phyloP scores from a whole-genome alignment of 2,329 filamentous ascomycete genomes.

The Bretziella fagacearum region DNA sequence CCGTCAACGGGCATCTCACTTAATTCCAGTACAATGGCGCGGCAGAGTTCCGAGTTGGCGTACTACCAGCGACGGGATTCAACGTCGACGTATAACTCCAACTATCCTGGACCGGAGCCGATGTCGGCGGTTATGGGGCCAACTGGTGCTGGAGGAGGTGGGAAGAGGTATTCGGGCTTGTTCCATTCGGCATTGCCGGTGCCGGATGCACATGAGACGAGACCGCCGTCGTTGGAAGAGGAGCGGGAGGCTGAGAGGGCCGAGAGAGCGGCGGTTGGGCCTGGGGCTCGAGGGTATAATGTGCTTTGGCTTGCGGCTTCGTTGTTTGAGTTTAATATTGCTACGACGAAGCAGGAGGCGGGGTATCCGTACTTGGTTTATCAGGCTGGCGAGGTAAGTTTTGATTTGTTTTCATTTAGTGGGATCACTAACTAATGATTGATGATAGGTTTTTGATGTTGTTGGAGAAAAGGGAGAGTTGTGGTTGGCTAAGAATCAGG shows the following conservation, averaged over 20 bases:
- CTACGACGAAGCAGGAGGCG: conserved; percentile 75
- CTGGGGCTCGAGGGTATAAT: conserved; percentile 34
- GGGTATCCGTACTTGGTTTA: conserved; percentile 95
- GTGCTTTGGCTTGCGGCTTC: conserved; percentile 85
- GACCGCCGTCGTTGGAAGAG: conserved; percentile 19
- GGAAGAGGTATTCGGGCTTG: conserved; percentile 43
- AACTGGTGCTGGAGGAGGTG: conserved; percentile 23
- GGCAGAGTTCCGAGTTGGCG: conserved; percentile 37
- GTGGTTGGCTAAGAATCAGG: conserved; percentile 95
- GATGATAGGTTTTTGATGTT: conserved; percentile 58
- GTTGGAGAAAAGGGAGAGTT: conserved; percentile 94
- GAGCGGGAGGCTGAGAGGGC: background rate
- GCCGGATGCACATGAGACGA: conserved; percentile 45
- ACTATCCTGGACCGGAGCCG: conserved; percentile 25
- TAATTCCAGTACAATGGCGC: conserved; percentile 23
- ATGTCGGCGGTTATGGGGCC: background rate
- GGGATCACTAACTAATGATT: conserved; percentile 2
- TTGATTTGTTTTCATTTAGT: background rate
- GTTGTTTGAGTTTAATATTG: conserved; percentile 94
- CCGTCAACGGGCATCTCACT: conserved; percentile 45
- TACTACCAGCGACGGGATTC: conserved; percentile 34
- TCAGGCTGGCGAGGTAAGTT: conserved; percentile 67
- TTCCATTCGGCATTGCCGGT: conserved; percentile 80
- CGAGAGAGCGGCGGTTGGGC: background rate
- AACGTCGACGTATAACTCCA: conserved; percentile 36